Evolutionary conservation across 1,139 yeast genomes (phyloP).

Genomic region (Lodderomyces pseudojiufengensis): DNA sequence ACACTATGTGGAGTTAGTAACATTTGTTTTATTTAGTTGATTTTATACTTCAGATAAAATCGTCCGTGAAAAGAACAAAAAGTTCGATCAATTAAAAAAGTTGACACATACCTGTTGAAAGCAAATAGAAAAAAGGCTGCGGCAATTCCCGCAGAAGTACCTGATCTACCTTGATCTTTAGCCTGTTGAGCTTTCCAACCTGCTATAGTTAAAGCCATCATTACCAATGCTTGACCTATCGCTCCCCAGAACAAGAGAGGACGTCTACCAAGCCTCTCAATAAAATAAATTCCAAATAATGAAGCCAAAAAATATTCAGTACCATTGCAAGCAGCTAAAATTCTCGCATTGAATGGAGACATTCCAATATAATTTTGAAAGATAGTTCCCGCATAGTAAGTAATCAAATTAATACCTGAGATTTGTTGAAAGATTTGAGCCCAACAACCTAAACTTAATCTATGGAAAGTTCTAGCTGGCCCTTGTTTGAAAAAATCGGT

Average conservation of each 20-base stretch:
- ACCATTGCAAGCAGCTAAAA: conserved; percentile 36
- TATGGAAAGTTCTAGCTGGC: conserved; percentile 43
- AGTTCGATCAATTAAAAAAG: neutral
- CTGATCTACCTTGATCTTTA: conserved; percentile 12
- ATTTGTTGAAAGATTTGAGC: conserved; percentile 45
- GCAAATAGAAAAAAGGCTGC: conserved; percentile 38
- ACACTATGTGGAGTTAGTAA: conserved; percentile 11
- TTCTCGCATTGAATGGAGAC: conserved; percentile 33
- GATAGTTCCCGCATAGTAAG: conserved; percentile 43
- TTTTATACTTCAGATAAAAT: too few species aligned
- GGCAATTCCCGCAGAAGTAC: conserved; percentile 24
- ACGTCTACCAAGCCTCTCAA: conserved; percentile 56
- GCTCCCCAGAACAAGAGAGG: conserved; percentile 51
- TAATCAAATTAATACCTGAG: conserved; percentile 22
- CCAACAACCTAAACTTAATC: conserved; percentile 46
- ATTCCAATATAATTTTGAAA: conserved; percentile 42
- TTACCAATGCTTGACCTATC: conserved; percentile 37
- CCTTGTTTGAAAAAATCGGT: conserved; percentile 34
- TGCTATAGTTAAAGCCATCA: conserved; percentile 30
- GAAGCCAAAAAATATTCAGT: conserved; percentile 42
- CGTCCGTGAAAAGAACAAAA: too few species aligned
- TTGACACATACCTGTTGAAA: conserved; percentile 21
- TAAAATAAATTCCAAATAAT: conserved; percentile 39
- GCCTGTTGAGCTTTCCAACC: conserved; percentile 25
- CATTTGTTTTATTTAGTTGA: too few species aligned